These are phyloP conservation scores for Cephalotrichum gorgonifer DNA, from an alignment of 2,329 filamentous ascomycete genomes.

Conservation along the genomic window DNA sequence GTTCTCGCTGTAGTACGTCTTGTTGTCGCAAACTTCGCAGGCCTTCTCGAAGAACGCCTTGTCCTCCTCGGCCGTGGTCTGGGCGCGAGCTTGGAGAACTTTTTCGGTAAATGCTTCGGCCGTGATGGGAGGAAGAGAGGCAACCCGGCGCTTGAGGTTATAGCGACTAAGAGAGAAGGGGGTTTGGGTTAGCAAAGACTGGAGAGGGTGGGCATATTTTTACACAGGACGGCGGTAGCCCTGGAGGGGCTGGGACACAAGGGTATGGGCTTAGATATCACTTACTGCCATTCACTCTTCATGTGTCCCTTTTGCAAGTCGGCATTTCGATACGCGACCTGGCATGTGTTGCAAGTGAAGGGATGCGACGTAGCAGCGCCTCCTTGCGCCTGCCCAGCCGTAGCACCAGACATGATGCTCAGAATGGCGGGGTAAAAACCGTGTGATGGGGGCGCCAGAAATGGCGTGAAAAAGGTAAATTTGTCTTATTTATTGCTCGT, in stretches of 20 bases:
- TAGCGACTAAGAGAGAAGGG: slow-evolving; percentile 53
- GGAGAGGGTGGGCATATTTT: too few species aligned
- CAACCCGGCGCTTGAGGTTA: slow-evolving; percentile 90
- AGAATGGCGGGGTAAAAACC: background rate
- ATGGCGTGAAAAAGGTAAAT: background rate
- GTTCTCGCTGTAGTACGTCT: slow-evolving; percentile 94
- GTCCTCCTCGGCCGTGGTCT: slow-evolving; percentile 72
- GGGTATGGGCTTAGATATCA: slow-evolving; percentile 15
- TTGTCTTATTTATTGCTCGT: too few species aligned
- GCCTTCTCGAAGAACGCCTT: slow-evolving; percentile 80
- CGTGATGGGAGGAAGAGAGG: slow-evolving; percentile 78
- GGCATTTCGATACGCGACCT: slow-evolving; percentile 89
- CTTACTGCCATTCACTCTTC: slow-evolving; percentile 98
- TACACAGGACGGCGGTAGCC: too few species aligned
- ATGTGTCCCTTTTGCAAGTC: slow-evolving; percentile 92
- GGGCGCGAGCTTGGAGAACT: slow-evolving; percentile 81
- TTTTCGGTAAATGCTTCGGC: slow-evolving; percentile 94
- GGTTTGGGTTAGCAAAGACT: background rate
- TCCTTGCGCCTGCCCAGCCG: slow-evolving; percentile 16
- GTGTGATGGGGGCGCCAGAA: background rate
- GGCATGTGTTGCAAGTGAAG: slow-evolving; percentile 97
- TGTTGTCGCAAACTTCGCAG: slow-evolving; percentile 79
- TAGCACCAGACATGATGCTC: background rate
- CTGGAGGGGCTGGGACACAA: background rate
- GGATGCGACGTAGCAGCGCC: slow-evolving; percentile 54